Conservation (phyloP, 805 yeast genomes). For the Metschnikowia peoriensis region DNA sequence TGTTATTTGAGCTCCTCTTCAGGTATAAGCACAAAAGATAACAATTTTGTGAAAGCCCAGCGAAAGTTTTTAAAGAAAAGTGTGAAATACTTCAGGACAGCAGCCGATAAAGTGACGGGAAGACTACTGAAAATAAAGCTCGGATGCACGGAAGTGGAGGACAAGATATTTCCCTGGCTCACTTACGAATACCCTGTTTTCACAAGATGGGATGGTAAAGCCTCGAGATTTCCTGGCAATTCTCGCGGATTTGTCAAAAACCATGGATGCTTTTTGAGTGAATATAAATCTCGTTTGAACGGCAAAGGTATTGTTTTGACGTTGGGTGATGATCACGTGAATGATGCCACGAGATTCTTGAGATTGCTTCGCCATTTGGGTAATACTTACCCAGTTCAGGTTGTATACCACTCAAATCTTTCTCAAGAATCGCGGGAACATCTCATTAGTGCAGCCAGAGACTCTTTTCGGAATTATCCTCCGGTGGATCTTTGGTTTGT, state of each 20-base stretch:
- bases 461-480: slow-evolving; percentile 15
- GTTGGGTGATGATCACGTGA: slow-evolving; percentile 28
- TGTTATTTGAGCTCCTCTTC: slow-evolving; percentile 32
- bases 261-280: slow-evolving; percentile 23
- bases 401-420: slow-evolving; percentile 26
- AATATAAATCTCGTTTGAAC: slow-evolving; percentile 23
- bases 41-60: slow-evolving; percentile 2
- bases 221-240: slow-evolving; percentile 7
- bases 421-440: slow-evolving; percentile 4
- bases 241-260: neutral
- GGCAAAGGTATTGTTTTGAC: slow-evolving; percentile 42
- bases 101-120: neutral
- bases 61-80: slow-evolving; percentile 4
- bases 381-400: slow-evolving; percentile 40
- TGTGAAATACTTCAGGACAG: neutral
- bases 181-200: slow-evolving; percentile 13
- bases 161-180: slow-evolving; percentile 15
- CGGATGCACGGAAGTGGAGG: slow-evolving; percentile 6
- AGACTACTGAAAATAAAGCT: neutral
- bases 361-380: slow-evolving; percentile 29
- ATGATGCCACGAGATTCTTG: slow-evolving; percentile 23
- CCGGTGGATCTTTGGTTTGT: slow-evolving; percentile 42
- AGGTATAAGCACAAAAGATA: neutral
- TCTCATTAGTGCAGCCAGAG: slow-evolving; percentile 12
- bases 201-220: slow-evolving; percentile 11